A percentile compares a stretch with the other conserved stretches of the same genome.
phyloP scores from a whole-genome alignment of 495 filamentous ascomycete genomes.

The Talaromyces proteolyticus region DNA sequence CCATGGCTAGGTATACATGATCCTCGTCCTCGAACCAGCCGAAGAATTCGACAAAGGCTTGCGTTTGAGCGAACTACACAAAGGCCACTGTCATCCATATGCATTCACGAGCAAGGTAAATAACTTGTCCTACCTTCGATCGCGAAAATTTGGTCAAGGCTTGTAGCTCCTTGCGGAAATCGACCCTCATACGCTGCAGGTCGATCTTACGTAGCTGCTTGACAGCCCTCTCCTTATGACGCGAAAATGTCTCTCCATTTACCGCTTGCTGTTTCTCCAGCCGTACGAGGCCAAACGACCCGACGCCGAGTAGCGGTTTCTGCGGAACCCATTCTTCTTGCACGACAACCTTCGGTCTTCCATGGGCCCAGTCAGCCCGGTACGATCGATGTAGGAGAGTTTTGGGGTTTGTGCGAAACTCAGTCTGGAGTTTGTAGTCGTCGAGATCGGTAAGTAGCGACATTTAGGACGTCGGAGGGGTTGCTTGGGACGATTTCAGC shows the following conservation, averaged over 20 bases:
- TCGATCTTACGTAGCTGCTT: constrained; percentile 9
- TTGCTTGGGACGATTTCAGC: too few relatives aligned
- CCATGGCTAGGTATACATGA: constrained; percentile 19
- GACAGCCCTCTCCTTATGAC: constrained; percentile 9
- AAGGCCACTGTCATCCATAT: too few relatives aligned
- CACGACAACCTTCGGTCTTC: not conserved
- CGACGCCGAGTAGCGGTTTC: constrained; percentile 1
- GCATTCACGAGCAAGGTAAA: not conserved
- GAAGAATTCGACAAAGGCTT: constrained; percentile 1
- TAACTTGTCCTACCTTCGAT: not conserved
- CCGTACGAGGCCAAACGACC: constrained; percentile 1
- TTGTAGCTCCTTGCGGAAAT: not conserved
- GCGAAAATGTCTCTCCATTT: not conserved
- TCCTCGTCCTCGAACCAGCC: constrained; percentile 11
- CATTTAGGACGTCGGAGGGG: too few relatives aligned
- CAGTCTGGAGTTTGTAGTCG: not conserved
- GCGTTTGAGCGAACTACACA: not conserved
- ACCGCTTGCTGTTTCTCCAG: not conserved
- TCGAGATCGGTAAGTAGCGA: not conserved
- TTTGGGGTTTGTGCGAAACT: not conserved
- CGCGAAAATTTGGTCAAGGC: constrained; percentile 4
- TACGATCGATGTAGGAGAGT: not conserved
- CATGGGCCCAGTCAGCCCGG: not conserved
- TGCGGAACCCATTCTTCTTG: constrained; percentile 9
- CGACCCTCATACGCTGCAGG: not conserved